A percentile compares a stretch with the other conserved stretches of the same genome.
Conservation (phyloP, 2,329 filamentous ascomycete species). For the Penicillium sclerotiorum region DNA sequence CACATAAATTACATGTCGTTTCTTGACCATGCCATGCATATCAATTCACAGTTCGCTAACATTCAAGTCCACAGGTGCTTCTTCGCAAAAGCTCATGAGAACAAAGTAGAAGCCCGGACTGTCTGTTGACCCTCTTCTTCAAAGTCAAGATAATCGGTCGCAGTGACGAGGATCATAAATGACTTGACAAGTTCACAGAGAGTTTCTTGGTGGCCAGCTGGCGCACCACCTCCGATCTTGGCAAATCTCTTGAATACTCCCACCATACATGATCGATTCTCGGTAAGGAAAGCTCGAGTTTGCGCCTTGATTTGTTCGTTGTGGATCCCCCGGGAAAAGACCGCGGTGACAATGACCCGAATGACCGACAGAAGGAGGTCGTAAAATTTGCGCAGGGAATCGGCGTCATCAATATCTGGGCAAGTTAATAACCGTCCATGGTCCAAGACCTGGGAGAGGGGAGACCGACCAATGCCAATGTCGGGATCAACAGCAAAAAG, state of each 20-base stretch:
- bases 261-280: slow-evolving; percentile 81
- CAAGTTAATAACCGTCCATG: slow-evolving; percentile 18
- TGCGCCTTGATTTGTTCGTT: slow-evolving; percentile 74
- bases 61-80: too few species aligned
- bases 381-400: slow-evolving; percentile 79
- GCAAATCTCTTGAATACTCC: slow-evolving; percentile 89
- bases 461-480: slow-evolving; percentile 68
- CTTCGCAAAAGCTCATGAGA: slow-evolving; percentile 32
- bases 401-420: slow-evolving; percentile 65
- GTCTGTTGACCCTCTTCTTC: slow-evolving; percentile 44
- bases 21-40: neutral
- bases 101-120: slow-evolving; percentile 31
- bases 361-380: slow-evolving; percentile 77
- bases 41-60: too few species aligned
- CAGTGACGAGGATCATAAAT: slow-evolving; percentile 78
- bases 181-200: slow-evolving; percentile 80
- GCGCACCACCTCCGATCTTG: slow-evolving; percentile 64
- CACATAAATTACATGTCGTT: slow-evolving; percentile 21
- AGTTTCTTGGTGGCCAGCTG: slow-evolving; percentile 58
- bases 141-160: slow-evolving; percentile 78
- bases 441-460: slow-evolving; percentile 5
- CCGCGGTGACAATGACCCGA: slow-evolving; percentile 77
- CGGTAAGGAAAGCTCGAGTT: slow-evolving; percentile 75
- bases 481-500: slow-evolving; percentile 91
- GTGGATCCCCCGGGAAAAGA: slow-evolving; percentile 78